Evolutionary conservation across 2,329 filamentous ascomycete genomes (phyloP).

Genomic region (Neonectria ditissima): DNA sequence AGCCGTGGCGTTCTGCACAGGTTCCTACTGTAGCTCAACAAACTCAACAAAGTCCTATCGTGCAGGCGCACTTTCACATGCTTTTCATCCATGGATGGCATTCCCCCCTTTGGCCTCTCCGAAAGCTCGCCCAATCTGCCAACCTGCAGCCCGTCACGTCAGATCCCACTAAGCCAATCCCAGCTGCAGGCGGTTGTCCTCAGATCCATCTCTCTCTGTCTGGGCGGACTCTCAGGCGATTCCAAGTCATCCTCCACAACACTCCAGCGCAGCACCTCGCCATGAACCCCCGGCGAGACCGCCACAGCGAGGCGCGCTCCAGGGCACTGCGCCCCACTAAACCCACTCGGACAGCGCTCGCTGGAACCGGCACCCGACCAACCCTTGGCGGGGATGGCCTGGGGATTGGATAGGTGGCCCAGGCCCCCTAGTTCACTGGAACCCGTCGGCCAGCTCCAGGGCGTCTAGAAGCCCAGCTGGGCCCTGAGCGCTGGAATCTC

Average conservation of each 20-base stretch:
- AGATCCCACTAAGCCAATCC: constrained; percentile 29
- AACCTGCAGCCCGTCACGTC: constrained; percentile 15
- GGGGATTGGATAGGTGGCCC: neutral
- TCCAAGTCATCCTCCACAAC: constrained; percentile 7
- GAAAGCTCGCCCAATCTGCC: constrained; percentile 5
- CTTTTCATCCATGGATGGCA: neutral
- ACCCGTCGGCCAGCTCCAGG: neutral
- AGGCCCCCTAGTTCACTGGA: neutral
- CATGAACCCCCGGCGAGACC: neutral
- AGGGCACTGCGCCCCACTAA: neutral
- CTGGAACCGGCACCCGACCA: neutral
- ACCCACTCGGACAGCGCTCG: neutral
- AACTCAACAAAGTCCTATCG: neutral
- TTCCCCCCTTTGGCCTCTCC: neutral
- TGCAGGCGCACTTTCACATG: constrained; percentile 2
- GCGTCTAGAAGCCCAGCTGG: constrained; percentile 4
- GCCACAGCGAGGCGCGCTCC: neutral
- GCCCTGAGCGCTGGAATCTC: neutral
- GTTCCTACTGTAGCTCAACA: neutral
- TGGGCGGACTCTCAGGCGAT: constrained; percentile 8
- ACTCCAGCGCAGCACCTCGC: neutral
- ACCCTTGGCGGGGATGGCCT: neutral
- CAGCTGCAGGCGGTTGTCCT: neutral
- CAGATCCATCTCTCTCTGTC: neutral
- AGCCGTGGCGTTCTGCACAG: neutral